Conservation (phyloP, 805 yeast genomes). For the Scheffersomyces stipitis region DNA sequence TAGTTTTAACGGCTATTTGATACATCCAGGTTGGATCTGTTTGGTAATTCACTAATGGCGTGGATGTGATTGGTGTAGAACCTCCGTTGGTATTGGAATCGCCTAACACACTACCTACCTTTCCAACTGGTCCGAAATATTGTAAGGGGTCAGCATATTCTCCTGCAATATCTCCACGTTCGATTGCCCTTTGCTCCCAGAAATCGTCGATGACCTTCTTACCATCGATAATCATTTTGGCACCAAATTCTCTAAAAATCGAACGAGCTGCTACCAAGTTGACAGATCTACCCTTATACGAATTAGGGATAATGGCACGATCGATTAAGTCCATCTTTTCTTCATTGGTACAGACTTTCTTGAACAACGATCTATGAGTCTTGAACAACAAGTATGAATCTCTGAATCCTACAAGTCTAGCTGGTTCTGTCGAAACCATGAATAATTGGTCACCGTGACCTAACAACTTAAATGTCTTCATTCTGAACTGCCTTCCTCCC, state of each 20-base stretch:
- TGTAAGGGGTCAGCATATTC: slow-evolving; percentile 71
- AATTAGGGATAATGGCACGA: slow-evolving; percentile 78
- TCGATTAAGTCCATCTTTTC: slow-evolving; percentile 83
- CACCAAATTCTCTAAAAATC: slow-evolving; percentile 89
- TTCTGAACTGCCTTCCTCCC: slow-evolving; percentile 75
- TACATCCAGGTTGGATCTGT: slow-evolving; percentile 79
- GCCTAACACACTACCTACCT: slow-evolving; percentile 7
- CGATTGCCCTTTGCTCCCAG: slow-evolving; percentile 63
- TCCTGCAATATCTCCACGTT: slow-evolving; percentile 68
- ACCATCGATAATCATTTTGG: slow-evolving; percentile 78
- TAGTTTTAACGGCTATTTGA: slow-evolving; percentile 78
- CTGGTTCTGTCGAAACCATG: slow-evolving; percentile 95
- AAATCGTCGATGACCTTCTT: slow-evolving; percentile 83
- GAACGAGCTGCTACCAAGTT: slow-evolving; percentile 90
- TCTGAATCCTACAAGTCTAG: slow-evolving; percentile 89
- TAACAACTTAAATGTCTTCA: slow-evolving; percentile 62
- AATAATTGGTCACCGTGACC: slow-evolving; percentile 71
- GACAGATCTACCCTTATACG: slow-evolving; percentile 87
- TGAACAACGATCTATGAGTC: slow-evolving; percentile 74
- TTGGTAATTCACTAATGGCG: slow-evolving; percentile 42
- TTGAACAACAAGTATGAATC: slow-evolving; percentile 89
- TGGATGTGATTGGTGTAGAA: slow-evolving; percentile 37
- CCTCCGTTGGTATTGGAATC: slow-evolving; percentile 14
- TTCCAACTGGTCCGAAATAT: slow-evolving; percentile 15
- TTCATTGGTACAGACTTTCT: slow-evolving; percentile 68